These are phyloP conservation scores for Rhodotorula sp. DNA, from an alignment of 1,284 basidiomycete genomes.

Conservation along the genomic window DNA sequence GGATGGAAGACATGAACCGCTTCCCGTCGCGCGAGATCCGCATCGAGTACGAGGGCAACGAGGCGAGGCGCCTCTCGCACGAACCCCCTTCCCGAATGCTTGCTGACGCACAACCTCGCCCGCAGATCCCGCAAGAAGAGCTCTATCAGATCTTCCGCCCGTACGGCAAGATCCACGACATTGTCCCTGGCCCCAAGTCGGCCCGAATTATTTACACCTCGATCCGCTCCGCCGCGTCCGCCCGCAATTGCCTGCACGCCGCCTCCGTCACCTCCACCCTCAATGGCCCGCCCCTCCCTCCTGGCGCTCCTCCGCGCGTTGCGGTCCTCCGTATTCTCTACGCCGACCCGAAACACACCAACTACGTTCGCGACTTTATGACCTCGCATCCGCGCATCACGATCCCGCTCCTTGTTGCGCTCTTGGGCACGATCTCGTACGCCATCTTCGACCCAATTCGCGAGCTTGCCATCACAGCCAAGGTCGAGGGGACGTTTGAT, in stretches of 20 bases:
- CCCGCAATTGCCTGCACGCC: constrained; percentile 83
- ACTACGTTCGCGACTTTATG: constrained; percentile 80
- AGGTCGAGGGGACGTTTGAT: constrained; percentile 81
- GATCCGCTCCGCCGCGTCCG: constrained; percentile 72
- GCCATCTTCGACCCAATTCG: constrained; percentile 91
- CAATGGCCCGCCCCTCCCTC: constrained; percentile 39
- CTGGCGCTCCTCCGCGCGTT: constrained; percentile 3
- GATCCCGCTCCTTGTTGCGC: constrained; percentile 79
- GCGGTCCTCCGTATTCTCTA: constrained; percentile 41
- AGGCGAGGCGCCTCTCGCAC: constrained; percentile 57
- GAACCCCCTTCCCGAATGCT: neutral
- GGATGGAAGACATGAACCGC: constrained; percentile 73
- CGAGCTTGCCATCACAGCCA: constrained; percentile 76
- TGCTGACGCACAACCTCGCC: constrained; percentile 9
- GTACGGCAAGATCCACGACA: constrained; percentile 75
- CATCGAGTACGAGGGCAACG: constrained; percentile 83
- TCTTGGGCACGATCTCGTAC: constrained; percentile 85
- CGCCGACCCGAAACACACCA: constrained; percentile 49
- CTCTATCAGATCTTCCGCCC: constrained; percentile 59
- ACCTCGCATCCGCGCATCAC: constrained; percentile 81
- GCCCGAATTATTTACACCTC: constrained; percentile 65
- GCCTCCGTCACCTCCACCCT: constrained; percentile 52
- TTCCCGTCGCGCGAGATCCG: constrained; percentile 72
- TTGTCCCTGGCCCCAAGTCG: constrained; percentile 65
- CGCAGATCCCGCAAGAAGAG: constrained; percentile 45